phyloP scores from a whole-genome alignment of 2,329 filamentous ascomycete species.

The Claviceps sp. region DNA sequence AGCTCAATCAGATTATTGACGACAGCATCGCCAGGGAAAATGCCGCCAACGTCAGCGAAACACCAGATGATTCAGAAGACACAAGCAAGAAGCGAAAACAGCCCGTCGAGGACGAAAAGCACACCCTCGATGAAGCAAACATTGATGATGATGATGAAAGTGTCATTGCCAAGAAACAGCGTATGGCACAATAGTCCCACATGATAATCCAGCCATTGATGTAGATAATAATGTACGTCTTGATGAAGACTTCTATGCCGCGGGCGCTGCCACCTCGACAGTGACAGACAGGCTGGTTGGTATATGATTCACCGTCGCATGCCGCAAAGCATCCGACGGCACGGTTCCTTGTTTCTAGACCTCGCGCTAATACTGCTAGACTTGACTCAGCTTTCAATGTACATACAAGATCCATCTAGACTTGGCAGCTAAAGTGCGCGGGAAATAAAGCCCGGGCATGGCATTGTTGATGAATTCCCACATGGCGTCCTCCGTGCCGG shows the following conservation, averaged over 20 bases:
- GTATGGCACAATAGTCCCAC: conserved; percentile 20
- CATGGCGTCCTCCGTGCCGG: no score
- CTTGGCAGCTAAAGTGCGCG: no score
- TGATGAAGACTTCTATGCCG: no score
- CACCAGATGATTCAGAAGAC: conserved; percentile 13
- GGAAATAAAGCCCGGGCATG: no score
- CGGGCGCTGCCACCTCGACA: background rate
- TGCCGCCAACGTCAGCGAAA: conserved; percentile 16
- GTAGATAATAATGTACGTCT: no score
- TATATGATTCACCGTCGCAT: no score
- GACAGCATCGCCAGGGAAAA: conserved; percentile 8
- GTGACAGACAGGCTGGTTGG: background rate
- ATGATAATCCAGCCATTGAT: background rate
- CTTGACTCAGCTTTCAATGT: no score
- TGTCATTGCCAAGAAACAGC: conserved; percentile 37
- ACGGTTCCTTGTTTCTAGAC: no score
- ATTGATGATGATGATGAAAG: conserved; percentile 22
- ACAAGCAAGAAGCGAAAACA: conserved; percentile 22
- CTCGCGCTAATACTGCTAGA: no score
- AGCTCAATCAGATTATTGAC: background rate
- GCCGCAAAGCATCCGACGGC: no score
- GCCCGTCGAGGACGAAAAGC: conserved; percentile 17
- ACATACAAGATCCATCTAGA: no score
- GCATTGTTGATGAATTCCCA: no score
- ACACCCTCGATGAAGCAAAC: conserved; percentile 18